Percentiles rank a stretch among this genome's conserved stretches.
phyloP scores from a whole-genome alignment of 306 rosid species.

The Vigna reflexopilosa region DNA sequence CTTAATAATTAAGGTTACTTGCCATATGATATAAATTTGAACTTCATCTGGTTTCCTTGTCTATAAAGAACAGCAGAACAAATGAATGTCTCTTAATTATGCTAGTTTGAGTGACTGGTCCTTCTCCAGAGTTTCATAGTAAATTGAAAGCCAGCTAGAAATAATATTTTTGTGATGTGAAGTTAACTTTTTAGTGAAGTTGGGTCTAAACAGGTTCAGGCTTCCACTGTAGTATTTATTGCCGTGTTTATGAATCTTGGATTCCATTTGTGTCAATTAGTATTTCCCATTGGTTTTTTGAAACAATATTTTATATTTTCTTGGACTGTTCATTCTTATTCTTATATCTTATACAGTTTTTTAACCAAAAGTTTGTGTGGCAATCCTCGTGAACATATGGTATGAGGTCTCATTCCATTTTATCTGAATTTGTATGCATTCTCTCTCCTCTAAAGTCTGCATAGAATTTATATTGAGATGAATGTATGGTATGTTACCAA shows the following conservation, averaged over 20 bases:
- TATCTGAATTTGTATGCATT: no score
- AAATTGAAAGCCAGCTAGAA: slow-evolving; percentile 8
- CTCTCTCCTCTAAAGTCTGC: no score
- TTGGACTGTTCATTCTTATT: no score
- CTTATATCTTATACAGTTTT: no score
- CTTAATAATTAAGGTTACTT: slow-evolving; percentile 12
- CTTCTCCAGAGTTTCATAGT: slow-evolving; percentile 6
- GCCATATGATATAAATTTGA: slow-evolving; percentile 5
- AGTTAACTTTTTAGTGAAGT: background rate
- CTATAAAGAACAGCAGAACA: slow-evolving; percentile 30
- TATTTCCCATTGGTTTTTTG: slow-evolving; percentile 17
- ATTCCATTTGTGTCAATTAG: slow-evolving; percentile 19
- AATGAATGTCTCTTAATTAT: slow-evolving; percentile 18
- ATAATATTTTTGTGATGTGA: slow-evolving; percentile 13
- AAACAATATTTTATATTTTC: background rate
- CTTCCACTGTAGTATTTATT: background rate
- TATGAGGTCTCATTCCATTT: no score
- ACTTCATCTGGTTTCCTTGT: slow-evolving; percentile 12
- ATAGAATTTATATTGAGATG: slow-evolving; percentile 5
- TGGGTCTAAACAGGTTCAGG: slow-evolving; percentile 1
- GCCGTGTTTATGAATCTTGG: background rate
- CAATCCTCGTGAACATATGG: no score
- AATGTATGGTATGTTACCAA: background rate
- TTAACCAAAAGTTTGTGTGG: no score
- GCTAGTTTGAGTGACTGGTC: slow-evolving; percentile 1